Evolutionary conservation across 2,329 filamentous ascomycete species (phyloP), one percentile per base, ranked within the genome.

Genomic region (Alternaria hordeiaustralica): DNA sequence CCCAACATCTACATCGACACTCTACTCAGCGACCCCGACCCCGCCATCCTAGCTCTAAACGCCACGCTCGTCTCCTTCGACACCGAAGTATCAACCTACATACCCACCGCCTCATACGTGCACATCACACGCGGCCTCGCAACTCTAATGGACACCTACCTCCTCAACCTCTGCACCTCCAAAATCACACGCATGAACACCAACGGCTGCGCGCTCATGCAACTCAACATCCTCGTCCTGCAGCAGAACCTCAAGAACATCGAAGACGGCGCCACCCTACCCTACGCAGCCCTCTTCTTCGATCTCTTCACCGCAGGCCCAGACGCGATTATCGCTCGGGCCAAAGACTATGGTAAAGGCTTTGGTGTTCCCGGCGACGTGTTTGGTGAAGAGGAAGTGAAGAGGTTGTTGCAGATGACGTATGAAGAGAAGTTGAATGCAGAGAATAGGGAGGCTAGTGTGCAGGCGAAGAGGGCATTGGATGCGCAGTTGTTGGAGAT

Each of bases 181-280:
- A 83, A 86, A 75, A 91, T 95, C 47, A 89, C 89, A 54, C 89
- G 91, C 8, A 95, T 99, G 89, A 97, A 99, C 78, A 83, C 82
- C 41, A 88, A 91, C 71, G 96, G 96, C 45, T 92, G 90, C 63
- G 89, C 90, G n/a, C 88, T 94, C 41, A 94, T 99, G 88, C 91
- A 94, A 78, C 88, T 98, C 74, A 97, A 99, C 78, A 93, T 97
- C 53, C 86, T 97, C 23, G 96, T 99, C 44, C 84, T 99, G 55
- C 95, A 98, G 81, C 96, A 99, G 78, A 97, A 97, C 74, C 88
- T 99, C 59, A 97, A 97, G 83, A 97, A 97, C 70, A 90, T 99
- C 57, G 93, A 96, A 79, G 85, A 87, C 2, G 87, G 87, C 9
- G 90, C 92, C 4, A 85, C 87, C 60, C 83, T 95, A 26, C 84